Evolutionary conservation across 2,329 filamentous ascomycete species (phyloP), one percentile per base, ranked within the genome.

Genomic region (Xylariaceae sp.): DNA sequence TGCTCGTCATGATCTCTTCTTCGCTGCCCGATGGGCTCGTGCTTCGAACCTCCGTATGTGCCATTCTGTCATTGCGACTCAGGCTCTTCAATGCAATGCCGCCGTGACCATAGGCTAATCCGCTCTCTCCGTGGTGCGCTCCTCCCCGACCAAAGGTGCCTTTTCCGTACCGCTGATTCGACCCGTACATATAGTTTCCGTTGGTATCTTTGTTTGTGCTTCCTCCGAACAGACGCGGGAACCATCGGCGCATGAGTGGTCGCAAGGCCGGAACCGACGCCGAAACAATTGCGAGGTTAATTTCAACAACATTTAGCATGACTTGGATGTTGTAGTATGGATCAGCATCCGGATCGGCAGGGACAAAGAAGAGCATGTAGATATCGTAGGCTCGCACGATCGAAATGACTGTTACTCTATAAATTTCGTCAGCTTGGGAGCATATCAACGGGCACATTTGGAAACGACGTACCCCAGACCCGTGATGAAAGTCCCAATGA

Each of bases 211-310:
- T 48, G 1, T 43, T 19, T 19, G n/a, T 54, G n/a, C 47, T 48
- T 9, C 53, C 47, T 6, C 50, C 48, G 33, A 56, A 56, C n/a
- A 54, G 17, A 6, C 31, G 18, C 6, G 66, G 62, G 47, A 71
- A 64, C 63, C 67, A 69, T 16, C 64, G 63, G 16, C 67, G 62
- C 48, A 72, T 60, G 18, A 75, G 64, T 22, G 71, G 70, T 39
- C 70, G 64, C 17, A 74, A 55, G 0, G 69, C 67, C 2, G 72
- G 72, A 1, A 69, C 70, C 6, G 71, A 73, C 28, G 71, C 71
- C n/a, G 71, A 72, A 47, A 74, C 67, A 17, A 75, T 63, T 10
- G 71, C 71, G 7, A 73, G 66, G 58, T 73, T 74, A 31, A 68
- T 69, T 60, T 75, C 73, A 47, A 72, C 63, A 31, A 59, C 65